phyloP scores from a whole-genome alignment of 495 filamentous ascomycete genomes.

The Neurospora tetrasperma region DNA sequence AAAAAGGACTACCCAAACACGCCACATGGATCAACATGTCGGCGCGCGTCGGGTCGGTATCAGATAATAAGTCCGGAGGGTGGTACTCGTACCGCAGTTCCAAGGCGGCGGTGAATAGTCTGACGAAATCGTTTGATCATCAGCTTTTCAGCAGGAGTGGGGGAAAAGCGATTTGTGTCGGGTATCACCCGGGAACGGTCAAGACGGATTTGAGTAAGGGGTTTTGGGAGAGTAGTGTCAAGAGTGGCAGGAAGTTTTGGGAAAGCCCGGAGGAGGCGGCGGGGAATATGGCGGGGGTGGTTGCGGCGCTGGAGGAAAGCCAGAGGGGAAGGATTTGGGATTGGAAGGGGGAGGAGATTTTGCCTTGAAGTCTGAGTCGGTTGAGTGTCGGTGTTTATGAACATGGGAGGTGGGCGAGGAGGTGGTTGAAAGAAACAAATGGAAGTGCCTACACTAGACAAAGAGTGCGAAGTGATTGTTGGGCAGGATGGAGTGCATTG shows the following conservation, averaged over 20 bases:
- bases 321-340: slow-evolving; percentile 65
- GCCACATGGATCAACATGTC: slow-evolving; percentile 62
- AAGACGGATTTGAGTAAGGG: slow-evolving; percentile 62
- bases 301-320: slow-evolving; percentile 37
- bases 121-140: slow-evolving; percentile 66
- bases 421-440: too few relatives aligned
- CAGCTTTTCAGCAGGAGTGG: slow-evolving; percentile 44
- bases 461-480: too few relatives aligned
- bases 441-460: too few relatives aligned
- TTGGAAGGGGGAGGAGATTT: slow-evolving; percentile 62
- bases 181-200: slow-evolving; percentile 78
- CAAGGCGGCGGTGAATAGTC: slow-evolving; percentile 61
- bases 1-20: slow-evolving; percentile 12
- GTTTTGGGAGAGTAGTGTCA: slow-evolving; percentile 51
- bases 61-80: slow-evolving; percentile 59
- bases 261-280: slow-evolving; percentile 47
- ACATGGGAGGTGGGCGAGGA: too few relatives aligned
- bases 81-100: slow-evolving; percentile 69
- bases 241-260: slow-evolving; percentile 47
- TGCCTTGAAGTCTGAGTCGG: slow-evolving; percentile 31
- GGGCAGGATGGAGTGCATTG: too few relatives aligned
- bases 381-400: too few relatives aligned
- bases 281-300: slow-evolving; percentile 43
- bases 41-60: slow-evolving; percentile 64
- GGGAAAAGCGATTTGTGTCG: slow-evolving; percentile 52